Evolutionary conservation across 495 filamentous ascomycete species (phyloP), one percentile per base, ranked within the genome.

Genomic region (Parachaetomium inaequale): DNA sequence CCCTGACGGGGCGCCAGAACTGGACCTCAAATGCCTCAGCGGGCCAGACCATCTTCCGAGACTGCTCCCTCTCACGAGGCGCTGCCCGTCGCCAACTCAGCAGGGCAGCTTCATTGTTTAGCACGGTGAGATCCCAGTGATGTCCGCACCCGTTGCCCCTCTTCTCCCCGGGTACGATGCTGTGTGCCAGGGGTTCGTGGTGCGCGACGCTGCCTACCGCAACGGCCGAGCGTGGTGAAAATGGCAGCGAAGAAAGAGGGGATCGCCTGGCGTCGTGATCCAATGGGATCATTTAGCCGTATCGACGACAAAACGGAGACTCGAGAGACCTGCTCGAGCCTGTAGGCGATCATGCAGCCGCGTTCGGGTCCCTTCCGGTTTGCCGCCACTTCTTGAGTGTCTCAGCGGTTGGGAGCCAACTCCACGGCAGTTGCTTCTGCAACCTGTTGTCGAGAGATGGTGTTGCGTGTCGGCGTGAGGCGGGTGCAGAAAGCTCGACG

Each of bases 221-320:
- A 55, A 50, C 59, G 59, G 59, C 59, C 59, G 59, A 62, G 38
- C 59, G 19, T 45, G 50, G 12, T 47, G 26, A 17, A 29, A 25
- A 17, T 11, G 40, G 1, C 19, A 34, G 26, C n/a, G 7, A 19
- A 49, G 29, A 19, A 36, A n/a, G 36, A 26, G 38, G 42, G 15
- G 26, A n/a, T 45, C 25, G 4, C 23, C 19, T 34, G 26, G 0
- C n/a, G 11, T 12, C 12, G 8, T 46, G 49, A 28, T 51, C 45
- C 57, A 59, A 40, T 51, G 31, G 25, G 23, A 53, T 3, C 23
- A 11, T 3, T 29, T 14, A 36, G 21, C n/a, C 8, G 21, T 32
- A n/a, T 38, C 45, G 10, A 51, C 23, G 43, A 38, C 11, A 49
- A 28, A 36, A 38, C 43, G 28, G 19, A 38, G 26, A 7, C 42